Conservation (phyloP, 768 basidiomycete genomes). For the Rubroboletus satanas region DNA sequence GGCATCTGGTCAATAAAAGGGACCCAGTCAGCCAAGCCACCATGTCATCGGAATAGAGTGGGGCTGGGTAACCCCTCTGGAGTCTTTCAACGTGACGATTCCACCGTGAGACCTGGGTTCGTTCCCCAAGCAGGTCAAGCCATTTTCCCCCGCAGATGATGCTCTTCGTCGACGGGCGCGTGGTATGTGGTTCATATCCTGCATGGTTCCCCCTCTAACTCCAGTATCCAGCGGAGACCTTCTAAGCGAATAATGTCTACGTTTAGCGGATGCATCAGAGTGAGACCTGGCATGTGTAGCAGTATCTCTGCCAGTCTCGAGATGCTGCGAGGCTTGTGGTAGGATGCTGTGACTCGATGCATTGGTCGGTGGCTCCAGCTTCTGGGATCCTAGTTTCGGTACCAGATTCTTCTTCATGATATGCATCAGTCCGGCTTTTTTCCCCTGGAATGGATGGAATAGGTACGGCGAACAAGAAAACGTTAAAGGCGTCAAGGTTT, state of each 20-base stretch:
- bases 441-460: slow-evolving; percentile 59
- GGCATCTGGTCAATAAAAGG: not conserved
- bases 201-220: not conserved
- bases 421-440: slow-evolving; percentile 64
- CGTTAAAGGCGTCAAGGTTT: slow-evolving; percentile 63
- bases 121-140: slow-evolving; percentile 6
- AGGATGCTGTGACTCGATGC: not conserved
- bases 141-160: slow-evolving; percentile 45
- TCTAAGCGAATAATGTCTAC: slow-evolving; percentile 5
- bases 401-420: slow-evolving; percentile 67
- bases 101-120: slow-evolving; percentile 1
- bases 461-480: slow-evolving; percentile 70
- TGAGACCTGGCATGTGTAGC: slow-evolving; percentile 19
- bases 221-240: slow-evolving; percentile 11
- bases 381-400: slow-evolving; percentile 62
- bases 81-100: not conserved
- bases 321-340: slow-evolving; percentile 1
- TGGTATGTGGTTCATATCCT: slow-evolving; percentile 9
- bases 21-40: not conserved
- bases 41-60: not conserved
- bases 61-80: not conserved
- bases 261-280: slow-evolving; percentile 22
- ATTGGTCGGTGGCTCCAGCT: slow-evolving; percentile 44
- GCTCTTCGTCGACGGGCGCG: slow-evolving; percentile 38
- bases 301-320: slow-evolving; percentile 1